These are phyloP conservation scores for Escallonia rubra DNA, from an alignment of 129 eudicot species.

Conservation along the genomic window DNA sequence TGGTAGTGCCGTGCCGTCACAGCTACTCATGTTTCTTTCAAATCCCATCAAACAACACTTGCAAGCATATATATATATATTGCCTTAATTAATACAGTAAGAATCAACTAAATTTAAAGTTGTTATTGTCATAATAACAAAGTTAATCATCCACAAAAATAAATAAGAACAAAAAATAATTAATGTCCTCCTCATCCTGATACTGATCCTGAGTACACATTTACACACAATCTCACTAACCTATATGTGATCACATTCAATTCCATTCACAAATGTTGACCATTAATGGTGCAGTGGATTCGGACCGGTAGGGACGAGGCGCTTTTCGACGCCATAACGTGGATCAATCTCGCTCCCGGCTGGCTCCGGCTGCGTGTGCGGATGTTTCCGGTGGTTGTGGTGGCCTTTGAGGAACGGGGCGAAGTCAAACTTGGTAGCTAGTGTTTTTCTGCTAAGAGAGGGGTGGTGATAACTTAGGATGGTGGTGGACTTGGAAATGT, in stretches of 20 bases:
- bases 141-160: slow-evolving; percentile 18
- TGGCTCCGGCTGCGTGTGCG: slow-evolving; percentile 9
- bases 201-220: slow-evolving; percentile 2
- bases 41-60: not conserved
- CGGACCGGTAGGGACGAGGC: slow-evolving; percentile 82
- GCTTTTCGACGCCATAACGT: slow-evolving; percentile 63
- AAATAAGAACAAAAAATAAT: slow-evolving; percentile 10
- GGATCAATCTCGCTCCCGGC: slow-evolving; percentile 41
- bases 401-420: slow-evolving; percentile 44
- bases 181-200: not conserved
- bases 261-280: not conserved
- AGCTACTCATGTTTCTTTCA: slow-evolving; percentile 51
- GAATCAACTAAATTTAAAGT: not conserved
- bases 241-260: slow-evolving; percentile 1
- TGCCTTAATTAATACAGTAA: too few species aligned
- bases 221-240: slow-evolving; percentile 13
- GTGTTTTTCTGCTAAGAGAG: slow-evolving; percentile 38
- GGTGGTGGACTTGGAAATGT: slow-evolving; percentile 13
- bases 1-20: slow-evolving; percentile 79
- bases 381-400: slow-evolving; percentile 22
- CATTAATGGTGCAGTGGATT: slow-evolving; percentile 81
- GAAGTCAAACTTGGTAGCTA: slow-evolving; percentile 57
- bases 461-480: slow-evolving; percentile 13
- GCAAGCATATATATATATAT: too few species aligned
- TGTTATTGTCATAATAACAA: not conserved